Evolutionary conservation across 2,329 filamentous ascomycete genomes (phyloP), one percentile per base, ranked within the genome.

Genomic region (Aspergillus arachidicola): DNA sequence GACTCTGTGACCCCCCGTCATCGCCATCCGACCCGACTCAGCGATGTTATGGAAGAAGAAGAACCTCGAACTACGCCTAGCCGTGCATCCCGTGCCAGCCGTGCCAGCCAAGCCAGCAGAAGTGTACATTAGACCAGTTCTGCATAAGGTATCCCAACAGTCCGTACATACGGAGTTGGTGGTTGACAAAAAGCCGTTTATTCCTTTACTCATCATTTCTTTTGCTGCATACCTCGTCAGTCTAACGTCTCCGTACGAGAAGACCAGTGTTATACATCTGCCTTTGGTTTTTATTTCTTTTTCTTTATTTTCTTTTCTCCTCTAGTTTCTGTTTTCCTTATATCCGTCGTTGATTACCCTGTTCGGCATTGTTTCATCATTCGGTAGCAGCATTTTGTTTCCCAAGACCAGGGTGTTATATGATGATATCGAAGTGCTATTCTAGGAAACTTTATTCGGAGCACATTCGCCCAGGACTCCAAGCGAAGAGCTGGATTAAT

Each of bases 31-130:
- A 96, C 93, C 10, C 84, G 94, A 61, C 82, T 97, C 66, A 96
- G 93, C 76, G 93, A 96, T 78, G 93, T 97, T 32, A 85, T 95
- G 34, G 91, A 93, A 73, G 93, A 96, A 67, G 92, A 95, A 69
- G 92, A 96, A 78, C 84, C 88, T 57, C 92, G 91, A 36, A 83
- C 82, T n/a, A 84, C 79, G 74, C 86, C 91, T 26, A 92, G 90
- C 16, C 91, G 90, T 69, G 88, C 88, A 12, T 90, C 88, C 74
- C 72, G 74, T n/a, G 69, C 69, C 54, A 71, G 69, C 56, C 72
- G 73, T 11, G 69, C 69, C 51, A 71, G 69, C 56, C 66, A 88
- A 65, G 77, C 84, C 67, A 88, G 75, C 58, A 69, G 73, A 28
- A 75, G 74, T 61, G 65, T 78, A 66, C 72, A 73, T 51, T 77